Evolutionary conservation across 1,139 yeast genomes (phyloP), one percentile per base, ranked within the genome.

Genomic region (Arxiozyma bovina): DNA sequence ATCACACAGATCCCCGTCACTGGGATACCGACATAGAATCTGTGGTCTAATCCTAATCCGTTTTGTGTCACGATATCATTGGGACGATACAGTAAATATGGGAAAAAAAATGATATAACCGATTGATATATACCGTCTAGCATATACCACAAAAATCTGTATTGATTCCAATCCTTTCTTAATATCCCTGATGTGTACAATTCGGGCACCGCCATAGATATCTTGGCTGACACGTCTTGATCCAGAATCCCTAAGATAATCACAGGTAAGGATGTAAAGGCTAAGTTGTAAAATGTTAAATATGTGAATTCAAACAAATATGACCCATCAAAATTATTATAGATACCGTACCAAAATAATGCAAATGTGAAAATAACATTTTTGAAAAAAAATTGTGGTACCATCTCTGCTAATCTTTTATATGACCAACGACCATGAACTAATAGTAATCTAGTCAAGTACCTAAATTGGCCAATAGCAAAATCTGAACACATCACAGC

Each of bases 361-460:
- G 97, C 85, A 64, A 91, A 69, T 0, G 96, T 84, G 74, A 90
- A 93, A 62, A 88, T 85, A 54, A 88, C 90, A 70, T 93, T 93
- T 72, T 93, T 93, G 75, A 83, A 93, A 66, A 93, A 93, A 73
- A 93, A 89, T 67, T 85, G 81, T 30, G 98, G 97, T 65, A 91
- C 85, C 96, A 91, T 90, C 70, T 93, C 98, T 43, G 96, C 83
- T 53, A 93, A 75, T 61, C 99, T 77, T 65, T 87, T 87, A 69
- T 93, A 93, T 1, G 96, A 87, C 97, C 98, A 93, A 69, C 97
- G 80, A 41, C 99, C 99, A 73, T 93, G 99, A 22, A 90, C 94
- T 55, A 93, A 73, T 55, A 93, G 74, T 61, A 93, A 74, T 62
- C 93, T 78, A 0, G 89, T 80, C 66, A 93, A 71, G 66, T 79